Conservation (phyloP, 495 filamentous ascomycete genomes). For the Gamarada debralockiae region DNA sequence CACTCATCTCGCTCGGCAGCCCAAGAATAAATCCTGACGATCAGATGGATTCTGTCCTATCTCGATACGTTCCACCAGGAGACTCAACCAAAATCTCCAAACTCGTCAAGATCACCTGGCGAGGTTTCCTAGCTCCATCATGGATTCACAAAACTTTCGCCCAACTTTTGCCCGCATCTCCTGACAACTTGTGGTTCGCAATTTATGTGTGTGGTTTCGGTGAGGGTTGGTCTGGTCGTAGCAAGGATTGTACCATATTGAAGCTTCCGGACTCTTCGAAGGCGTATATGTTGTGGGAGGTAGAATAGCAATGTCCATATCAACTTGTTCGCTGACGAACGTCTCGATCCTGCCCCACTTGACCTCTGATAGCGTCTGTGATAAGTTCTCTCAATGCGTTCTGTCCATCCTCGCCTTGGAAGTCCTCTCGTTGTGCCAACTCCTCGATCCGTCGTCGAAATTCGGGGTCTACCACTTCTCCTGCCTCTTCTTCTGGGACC, state of each 20-base stretch:
- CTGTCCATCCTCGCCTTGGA: conserved; percentile 67
- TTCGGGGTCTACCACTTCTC: conserved; percentile 60
- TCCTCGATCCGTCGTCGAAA: conserved; percentile 74
- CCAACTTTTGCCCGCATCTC: conserved; percentile 34
- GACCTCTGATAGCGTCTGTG: conserved; percentile 59
- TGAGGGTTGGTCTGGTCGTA: conserved; percentile 35
- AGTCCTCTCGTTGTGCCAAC: conserved; percentile 67
- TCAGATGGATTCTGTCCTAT: conserved; percentile 73
- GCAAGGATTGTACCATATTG: conserved; percentile 42
- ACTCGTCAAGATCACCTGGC: conserved; percentile 49
- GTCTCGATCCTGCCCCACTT: conserved; percentile 54
- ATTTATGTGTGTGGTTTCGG: conserved; percentile 42
- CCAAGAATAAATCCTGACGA: conserved; percentile 66
- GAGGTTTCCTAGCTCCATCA: conserved; percentile 43
- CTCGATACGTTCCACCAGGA: conserved; percentile 68
- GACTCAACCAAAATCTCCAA: conserved; percentile 18
- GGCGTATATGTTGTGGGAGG: conserved; percentile 53
- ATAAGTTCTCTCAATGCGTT: conserved; percentile 64
- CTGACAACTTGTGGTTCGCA: conserved; percentile 45
- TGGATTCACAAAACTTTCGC: conserved; percentile 41
- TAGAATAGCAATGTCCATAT: conserved; percentile 18
- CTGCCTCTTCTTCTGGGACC: conserved; percentile 54
- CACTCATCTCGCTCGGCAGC: conserved; percentile 65
- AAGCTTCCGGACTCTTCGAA: conserved; percentile 37
- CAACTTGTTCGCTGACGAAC: conserved; percentile 58